Evolutionary conservation across 805 yeast genomes (phyloP).

Genomic region (Kazachstania psychrophila): DNA sequence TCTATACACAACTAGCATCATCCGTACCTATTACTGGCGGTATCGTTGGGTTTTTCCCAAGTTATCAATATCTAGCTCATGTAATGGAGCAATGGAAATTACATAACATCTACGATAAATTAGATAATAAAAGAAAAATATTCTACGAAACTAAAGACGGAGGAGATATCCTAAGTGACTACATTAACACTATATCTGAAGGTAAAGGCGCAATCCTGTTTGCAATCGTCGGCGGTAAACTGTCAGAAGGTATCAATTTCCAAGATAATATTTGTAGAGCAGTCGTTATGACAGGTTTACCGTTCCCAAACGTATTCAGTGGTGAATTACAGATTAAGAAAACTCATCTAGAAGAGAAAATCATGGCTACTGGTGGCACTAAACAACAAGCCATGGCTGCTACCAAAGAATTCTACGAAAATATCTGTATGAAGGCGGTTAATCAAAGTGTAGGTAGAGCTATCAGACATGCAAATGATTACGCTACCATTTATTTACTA

Average conservation of each 20-base stretch:
- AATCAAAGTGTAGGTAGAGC: slow-evolving; percentile 92
- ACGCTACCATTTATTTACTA: slow-evolving; percentile 61
- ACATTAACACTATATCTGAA: slow-evolving; percentile 34
- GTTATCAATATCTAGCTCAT: slow-evolving; percentile 61
- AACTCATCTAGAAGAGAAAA: slow-evolving; percentile 48
- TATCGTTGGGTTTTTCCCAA: slow-evolving; percentile 73
- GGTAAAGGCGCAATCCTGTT: slow-evolving; percentile 55
- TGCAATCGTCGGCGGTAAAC: slow-evolving; percentile 85
- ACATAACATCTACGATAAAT: slow-evolving; percentile 23
- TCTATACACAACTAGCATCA: slow-evolving; percentile 25
- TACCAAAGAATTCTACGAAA: slow-evolving; percentile 59
- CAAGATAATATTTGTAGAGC: slow-evolving; percentile 82
- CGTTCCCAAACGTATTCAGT: slow-evolving; percentile 76
- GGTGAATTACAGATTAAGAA: slow-evolving; percentile 73
- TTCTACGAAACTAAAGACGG: slow-evolving; percentile 50
- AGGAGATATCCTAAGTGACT: slow-evolving; percentile 41
- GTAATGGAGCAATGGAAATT: slow-evolving; percentile 46
- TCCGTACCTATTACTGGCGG: slow-evolving; percentile 54
- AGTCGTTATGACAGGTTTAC: slow-evolving; percentile 78
- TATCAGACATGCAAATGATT: slow-evolving; percentile 74
- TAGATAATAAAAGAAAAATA: slow-evolving; percentile 37
- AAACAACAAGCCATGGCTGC: slow-evolving; percentile 37
- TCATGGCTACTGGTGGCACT: slow-evolving; percentile 41
- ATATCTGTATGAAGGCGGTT: slow-evolving; percentile 80
- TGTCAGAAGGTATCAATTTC: slow-evolving; percentile 91